Base-by-base conservation (phyloP, 306 rosid species). In the Pachyrhizus erosus region DNA sequence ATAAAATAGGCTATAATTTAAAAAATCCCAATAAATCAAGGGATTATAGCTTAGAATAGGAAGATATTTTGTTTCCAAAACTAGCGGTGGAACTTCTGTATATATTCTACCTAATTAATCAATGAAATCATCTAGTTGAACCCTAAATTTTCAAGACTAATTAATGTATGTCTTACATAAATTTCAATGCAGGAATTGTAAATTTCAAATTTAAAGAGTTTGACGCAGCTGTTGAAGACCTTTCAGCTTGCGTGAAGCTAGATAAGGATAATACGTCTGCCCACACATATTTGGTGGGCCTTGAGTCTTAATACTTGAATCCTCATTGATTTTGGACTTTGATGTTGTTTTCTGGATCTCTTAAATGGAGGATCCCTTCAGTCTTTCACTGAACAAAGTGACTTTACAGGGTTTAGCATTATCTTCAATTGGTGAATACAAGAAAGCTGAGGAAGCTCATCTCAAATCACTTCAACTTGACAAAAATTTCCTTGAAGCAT, bases 121-220 rank as follows among this genome's bases (percentile, higher is more conserved):
- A 1, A 13, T 60, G 39, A 60, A 60, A 60, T 26, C 33, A 26
- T 60, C 18, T 60, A 31, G 43, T 58, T 64, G 43, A 29, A 31
- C 23, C 69, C 69, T 64, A 17, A 29, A 0, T 15, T 31, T 23
- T 64, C 6, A 4, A 18, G 42, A 14, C 37, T 52, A 74, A 73
- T 3, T 42, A 77, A 46, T 65, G 18, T 62, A 45, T 57, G 11
- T 14, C 42, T 71, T 78, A 8, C 20, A 23, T 65, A 72, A 71
- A 62, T 64, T 83, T 69, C 71, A 76, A 77, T 87, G 88, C 82
- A 94, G 98, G 98, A 78, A 94, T 94, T 69, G 97, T 93, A 74
- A 90, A 88, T 88, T 94, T 90, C 93, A 94, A 94, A 88, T 94
- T 92, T 83, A 94, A 92, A 91, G 96, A 91, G 57, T 92, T 94